Percentiles rank a stretch among this genome's conserved stretches.
These are phyloP conservation scores for Hygrocybe coccinea DNA, from an alignment of 768 basidiomycete genomes.

Conservation along the genomic window DNA sequence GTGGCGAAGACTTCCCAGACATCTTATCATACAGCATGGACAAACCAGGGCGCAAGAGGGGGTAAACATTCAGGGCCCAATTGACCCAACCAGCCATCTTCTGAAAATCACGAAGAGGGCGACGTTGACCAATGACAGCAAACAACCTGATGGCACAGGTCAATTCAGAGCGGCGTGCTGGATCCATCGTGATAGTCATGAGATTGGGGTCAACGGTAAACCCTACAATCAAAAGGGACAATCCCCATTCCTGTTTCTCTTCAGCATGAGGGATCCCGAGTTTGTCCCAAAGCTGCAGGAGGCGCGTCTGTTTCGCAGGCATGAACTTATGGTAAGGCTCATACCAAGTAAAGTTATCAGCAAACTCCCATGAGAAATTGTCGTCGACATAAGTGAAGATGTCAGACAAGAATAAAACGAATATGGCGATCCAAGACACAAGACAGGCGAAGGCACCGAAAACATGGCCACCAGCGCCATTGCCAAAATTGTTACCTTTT, in stretches of 20 bases:
- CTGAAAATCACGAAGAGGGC: slow-evolving; percentile 7
- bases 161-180: background rate
- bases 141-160: background rate
- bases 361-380: slow-evolving; percentile 12
- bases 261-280: slow-evolving; percentile 27
- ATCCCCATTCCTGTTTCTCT: slow-evolving; percentile 27
- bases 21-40: slow-evolving; percentile 27
- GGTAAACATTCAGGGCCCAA: slow-evolving; percentile 33
- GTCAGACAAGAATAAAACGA: slow-evolving; percentile 7
- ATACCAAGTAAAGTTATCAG: background rate
- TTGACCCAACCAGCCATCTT: slow-evolving; percentile 25
- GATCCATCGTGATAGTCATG: slow-evolving; percentile 16
- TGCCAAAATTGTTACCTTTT: too few species aligned
- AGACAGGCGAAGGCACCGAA: too few species aligned
- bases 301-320: slow-evolving; percentile 21
- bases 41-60: slow-evolving; percentile 23
- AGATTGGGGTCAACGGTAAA: slow-evolving; percentile 24
- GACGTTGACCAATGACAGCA: background rate
- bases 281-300: slow-evolving; percentile 32
- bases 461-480: too few species aligned
- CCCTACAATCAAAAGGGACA: slow-evolving; percentile 26
- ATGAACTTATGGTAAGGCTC: slow-evolving; percentile 13
- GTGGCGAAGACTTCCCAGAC: slow-evolving; percentile 6
- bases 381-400: background rate
- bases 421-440: slow-evolving; percentile 19